Conservation (phyloP, 768 basidiomycete species). For the Russula compacta region DNA sequence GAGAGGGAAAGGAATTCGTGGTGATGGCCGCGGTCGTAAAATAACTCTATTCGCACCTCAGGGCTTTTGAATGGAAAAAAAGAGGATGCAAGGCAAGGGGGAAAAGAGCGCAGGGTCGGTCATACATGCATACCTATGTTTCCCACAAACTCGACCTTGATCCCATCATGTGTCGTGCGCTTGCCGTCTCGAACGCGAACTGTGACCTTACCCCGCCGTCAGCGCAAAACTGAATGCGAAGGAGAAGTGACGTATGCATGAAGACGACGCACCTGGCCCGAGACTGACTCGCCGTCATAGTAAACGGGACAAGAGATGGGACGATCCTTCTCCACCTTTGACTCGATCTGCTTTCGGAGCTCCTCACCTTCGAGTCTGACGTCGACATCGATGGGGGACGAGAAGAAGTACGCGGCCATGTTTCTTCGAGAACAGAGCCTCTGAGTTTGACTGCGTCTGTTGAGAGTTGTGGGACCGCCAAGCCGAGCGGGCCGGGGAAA, state of each 20-base stretch:
- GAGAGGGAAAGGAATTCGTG: conserved; percentile 95
- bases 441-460: neutral
- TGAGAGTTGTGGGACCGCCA: neutral
- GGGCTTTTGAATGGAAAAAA: too few relatives aligned
- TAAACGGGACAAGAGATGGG: conserved; percentile 81
- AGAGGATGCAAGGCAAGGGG: neutral
- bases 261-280: conserved; percentile 57
- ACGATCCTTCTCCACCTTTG: conserved; percentile 85
- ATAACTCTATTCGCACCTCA: conserved; percentile 45
- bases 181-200: conserved; percentile 92
- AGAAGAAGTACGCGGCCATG: conserved; percentile 90
- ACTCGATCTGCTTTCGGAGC: conserved; percentile 77
- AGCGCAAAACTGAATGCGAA: neutral
- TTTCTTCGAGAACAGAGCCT: neutral
- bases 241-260: neutral
- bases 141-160: conserved; percentile 96
- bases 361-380: conserved; percentile 85
- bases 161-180: conserved; percentile 86
- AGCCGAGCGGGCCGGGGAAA: too few relatives aligned
- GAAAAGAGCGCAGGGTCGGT: neutral
- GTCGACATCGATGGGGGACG: conserved; percentile 85
- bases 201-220: conserved; percentile 43
- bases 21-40: conserved; percentile 97
- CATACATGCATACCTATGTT: conserved; percentile 63
- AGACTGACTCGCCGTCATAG: conserved; percentile 90